Conservation (phyloP, 495 filamentous ascomycete species). For the Lasiosphaeria ovina region DNA sequence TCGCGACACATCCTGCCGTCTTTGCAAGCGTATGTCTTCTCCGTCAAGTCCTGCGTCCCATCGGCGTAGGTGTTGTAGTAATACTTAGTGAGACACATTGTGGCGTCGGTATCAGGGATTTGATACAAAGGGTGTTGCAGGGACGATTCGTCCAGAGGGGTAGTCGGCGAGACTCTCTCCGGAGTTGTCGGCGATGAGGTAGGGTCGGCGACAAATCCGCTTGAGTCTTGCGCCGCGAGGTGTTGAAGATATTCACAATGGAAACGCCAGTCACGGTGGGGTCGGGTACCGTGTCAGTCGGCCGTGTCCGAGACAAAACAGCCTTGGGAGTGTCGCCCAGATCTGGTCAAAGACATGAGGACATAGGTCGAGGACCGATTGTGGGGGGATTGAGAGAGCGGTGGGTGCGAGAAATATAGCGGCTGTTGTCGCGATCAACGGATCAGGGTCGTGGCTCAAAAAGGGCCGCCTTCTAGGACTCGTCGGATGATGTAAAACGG, state of each 20-base stretch:
- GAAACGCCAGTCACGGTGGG: constrained; percentile 22
- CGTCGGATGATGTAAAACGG: constrained; percentile 10
- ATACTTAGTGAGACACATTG: constrained; percentile 45
- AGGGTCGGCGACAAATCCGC: constrained; percentile 17
- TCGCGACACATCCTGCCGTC: constrained; percentile 24
- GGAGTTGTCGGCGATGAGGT: constrained; percentile 8
- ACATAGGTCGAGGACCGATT: constrained; percentile 24
- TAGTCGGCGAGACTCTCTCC: constrained; percentile 13
- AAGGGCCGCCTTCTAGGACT: constrained; percentile 5
- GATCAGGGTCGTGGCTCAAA: constrained; percentile 3
- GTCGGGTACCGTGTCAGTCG: constrained; percentile 33
- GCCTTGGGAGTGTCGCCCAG: constrained; percentile 31
- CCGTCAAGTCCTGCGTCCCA: constrained; percentile 29
- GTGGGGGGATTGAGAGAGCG: constrained; percentile 10
- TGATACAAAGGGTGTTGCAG: constrained; percentile 18
- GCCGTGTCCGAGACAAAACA: constrained; percentile 42
- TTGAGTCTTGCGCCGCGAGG: constrained; percentile 22
- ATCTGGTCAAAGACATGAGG: constrained; percentile 44
- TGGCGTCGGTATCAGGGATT: constrained; percentile 26
- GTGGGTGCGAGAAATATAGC: constrained; percentile 14
- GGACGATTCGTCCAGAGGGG: constrained; percentile 19
- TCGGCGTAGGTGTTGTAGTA: constrained; percentile 36
- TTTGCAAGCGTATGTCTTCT: constrained; percentile 29
- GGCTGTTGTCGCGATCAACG: not conserved
- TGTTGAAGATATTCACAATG: constrained; percentile 33